A percentile compares a stretch with the other conserved stretches of the same genome.
Evolutionary conservation across 805 yeast genomes (phyloP).

Genomic region (Isabelozyma pseudorhagii): DNA sequence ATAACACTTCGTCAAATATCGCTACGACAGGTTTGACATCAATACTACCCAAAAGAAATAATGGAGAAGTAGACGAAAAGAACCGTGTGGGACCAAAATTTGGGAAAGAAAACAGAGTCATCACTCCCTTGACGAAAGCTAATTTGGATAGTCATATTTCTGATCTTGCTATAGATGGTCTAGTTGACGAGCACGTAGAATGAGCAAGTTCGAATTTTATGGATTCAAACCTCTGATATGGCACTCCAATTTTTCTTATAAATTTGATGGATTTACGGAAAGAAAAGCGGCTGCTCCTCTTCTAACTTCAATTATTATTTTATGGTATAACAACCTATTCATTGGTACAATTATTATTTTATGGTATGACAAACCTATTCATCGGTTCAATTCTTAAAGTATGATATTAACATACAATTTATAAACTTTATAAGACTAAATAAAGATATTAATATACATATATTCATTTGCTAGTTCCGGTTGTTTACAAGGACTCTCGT

Average conservation of each 20-base stretch:
- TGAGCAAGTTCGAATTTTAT: neutral
- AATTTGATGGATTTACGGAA: too few relatives aligned
- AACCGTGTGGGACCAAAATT: conserved; percentile 5
- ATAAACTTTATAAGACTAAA: neutral
- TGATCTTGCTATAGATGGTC: conserved; percentile 4
- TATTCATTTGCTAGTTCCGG: neutral
- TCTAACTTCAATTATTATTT: too few relatives aligned
- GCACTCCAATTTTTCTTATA: too few relatives aligned
- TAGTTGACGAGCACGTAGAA: conserved; percentile 16
- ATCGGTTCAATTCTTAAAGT: neutral
- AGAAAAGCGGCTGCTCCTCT: too few relatives aligned
- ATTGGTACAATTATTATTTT: neutral
- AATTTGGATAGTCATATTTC: conserved; percentile 25
- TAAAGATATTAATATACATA: neutral
- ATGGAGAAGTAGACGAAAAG: conserved; percentile 2
- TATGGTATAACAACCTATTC: neutral
- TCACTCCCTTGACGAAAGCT: conserved; percentile 26
- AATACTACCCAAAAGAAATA: neutral
- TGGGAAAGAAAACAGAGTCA: conserved; percentile 13
- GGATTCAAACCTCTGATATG: neutral
- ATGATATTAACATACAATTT: neutral
- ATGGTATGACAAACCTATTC: neutral
- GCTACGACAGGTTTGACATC: neutral
- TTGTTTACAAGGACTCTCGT: too few relatives aligned
- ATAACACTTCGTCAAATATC: conserved; percentile 6